phyloP scores from a whole-genome alignment of 1,284 basidiomycete species.

The Papiliotrema nemorosa region DNA sequence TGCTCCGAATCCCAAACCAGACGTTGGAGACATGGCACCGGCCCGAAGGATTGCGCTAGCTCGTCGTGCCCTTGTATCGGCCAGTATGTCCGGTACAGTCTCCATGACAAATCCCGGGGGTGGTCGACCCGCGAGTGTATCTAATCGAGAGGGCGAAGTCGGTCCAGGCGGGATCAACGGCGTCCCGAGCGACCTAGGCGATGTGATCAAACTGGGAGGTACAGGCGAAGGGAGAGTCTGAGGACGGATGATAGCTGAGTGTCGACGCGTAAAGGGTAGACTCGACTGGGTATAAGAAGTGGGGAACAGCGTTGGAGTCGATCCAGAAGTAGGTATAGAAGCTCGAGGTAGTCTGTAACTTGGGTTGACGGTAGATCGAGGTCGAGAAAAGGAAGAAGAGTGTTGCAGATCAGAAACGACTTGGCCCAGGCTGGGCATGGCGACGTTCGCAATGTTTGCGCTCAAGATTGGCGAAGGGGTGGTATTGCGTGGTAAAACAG shows the following conservation, averaged over 20 bases:
- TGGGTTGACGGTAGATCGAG: too few species aligned
- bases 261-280: slow-evolving; percentile 1
- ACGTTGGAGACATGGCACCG: not conserved
- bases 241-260: slow-evolving; percentile 15
- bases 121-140: not conserved
- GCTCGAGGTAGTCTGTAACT: too few species aligned
- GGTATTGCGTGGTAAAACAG: not conserved
- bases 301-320: slow-evolving; percentile 2
- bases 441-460: not conserved
- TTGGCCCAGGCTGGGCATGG: not conserved
- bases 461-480: not conserved
- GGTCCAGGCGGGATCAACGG: slow-evolving; percentile 12
- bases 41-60: not conserved
- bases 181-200: slow-evolving; percentile 14
- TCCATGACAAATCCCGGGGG: not conserved
- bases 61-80: not conserved
- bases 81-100: not conserved
- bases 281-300: slow-evolving; percentile 1
- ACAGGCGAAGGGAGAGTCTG: slow-evolving; percentile 16
- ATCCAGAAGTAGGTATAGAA: not conserved
- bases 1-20: not conserved
- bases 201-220: slow-evolving; percentile 16
- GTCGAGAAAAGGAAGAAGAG: not conserved
- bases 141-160: not conserved
- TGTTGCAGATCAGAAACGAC: not conserved